Conservation (phyloP, 2,329 filamentous ascomycete genomes). For the Pseudopithomyces maydicus region DNA sequence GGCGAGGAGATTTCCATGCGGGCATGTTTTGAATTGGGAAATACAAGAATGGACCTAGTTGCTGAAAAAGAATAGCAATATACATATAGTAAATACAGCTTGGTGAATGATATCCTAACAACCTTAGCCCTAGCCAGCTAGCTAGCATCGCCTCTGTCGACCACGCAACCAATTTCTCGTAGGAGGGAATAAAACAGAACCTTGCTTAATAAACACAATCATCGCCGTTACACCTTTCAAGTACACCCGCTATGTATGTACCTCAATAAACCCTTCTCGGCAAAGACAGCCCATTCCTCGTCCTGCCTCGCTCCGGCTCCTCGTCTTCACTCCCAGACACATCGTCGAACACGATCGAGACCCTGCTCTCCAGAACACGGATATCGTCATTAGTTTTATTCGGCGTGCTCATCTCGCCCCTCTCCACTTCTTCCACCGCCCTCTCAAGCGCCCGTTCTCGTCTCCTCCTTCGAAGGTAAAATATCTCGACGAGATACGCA, state of each 20-base stretch:
- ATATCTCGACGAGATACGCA: constrained; percentile 9
- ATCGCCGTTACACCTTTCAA: neutral
- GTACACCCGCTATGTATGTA: neutral
- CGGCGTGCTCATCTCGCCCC: constrained; percentile 16
- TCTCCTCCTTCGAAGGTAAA: constrained; percentile 23
- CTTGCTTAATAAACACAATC: neutral
- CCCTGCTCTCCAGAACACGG: constrained; percentile 30
- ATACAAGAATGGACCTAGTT: neutral
- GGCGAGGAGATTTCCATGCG: constrained; percentile 5
- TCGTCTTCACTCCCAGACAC: constrained; percentile 17
- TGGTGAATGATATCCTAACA: too few relatives aligned
- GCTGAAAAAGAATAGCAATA: neutral
- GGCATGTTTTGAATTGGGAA: neutral
- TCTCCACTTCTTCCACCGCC: constrained; percentile 27
- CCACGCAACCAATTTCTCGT: too few relatives aligned
- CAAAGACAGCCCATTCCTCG: constrained; percentile 26
- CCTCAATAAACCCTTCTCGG: constrained; percentile 12
- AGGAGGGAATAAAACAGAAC: too few relatives aligned
- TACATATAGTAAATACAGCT: neutral
- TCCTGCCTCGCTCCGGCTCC: constrained; percentile 13
- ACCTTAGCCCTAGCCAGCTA: too few relatives aligned
- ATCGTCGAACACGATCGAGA: constrained; percentile 28
- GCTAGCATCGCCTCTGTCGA: too few relatives aligned
- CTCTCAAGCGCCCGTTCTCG: constrained; percentile 20
- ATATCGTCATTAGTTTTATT: constrained; percentile 24